Evolutionary conservation across 1,139 yeast genomes (phyloP), one percentile per base, ranked within the genome.

Genomic region (Zygoascus meyerae): DNA sequence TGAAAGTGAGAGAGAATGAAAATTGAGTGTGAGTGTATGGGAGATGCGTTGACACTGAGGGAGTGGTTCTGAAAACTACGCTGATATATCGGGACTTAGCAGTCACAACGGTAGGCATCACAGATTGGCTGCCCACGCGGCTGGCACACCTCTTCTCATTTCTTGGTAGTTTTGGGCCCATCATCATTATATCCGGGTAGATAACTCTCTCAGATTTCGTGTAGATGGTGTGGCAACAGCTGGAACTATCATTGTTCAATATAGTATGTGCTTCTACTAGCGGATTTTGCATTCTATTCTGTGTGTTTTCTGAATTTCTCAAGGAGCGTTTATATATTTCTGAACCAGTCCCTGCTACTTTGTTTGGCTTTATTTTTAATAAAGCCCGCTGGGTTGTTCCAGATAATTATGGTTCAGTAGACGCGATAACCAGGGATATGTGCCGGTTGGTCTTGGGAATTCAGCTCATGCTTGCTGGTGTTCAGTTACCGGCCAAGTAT

Each of bases 401-500:
- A 6, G 47, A 43, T 1, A 48, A 50, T 5, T 58, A 54, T 44
- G 64, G 63, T 5, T 35, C 52, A 2, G 52, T 48, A 10, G 50
- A 52, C 7, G 48, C 45, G 5, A 52, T 61, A 21, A 66, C 72
- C 2, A 53, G 62, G 41, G 70, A 68, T 40, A 53, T 72, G 14
- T 58, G 73, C 5, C 52, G 75, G 34, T 54, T 72, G 7, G 69
- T 70, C 11, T 59, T 72, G 37, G 68, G 71, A 18, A 61, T 72
- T 34, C 75, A 71, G 55, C 62, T 72, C 29, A 66, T 69, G 50
- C 61, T 71, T 11, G 67, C 68, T 1, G 70, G 72, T 2, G 72
- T 70, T 2, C 73, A 71, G 50, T 57, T 72, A 14, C 76, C 76
- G 0, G 62, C 66, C 15, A 66, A 66, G 47, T 72, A 70, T 52